These are phyloP conservation scores for Pseudozyma pruni DNA, from an alignment of 1,284 basidiomycete species.

Conservation along the genomic window DNA sequence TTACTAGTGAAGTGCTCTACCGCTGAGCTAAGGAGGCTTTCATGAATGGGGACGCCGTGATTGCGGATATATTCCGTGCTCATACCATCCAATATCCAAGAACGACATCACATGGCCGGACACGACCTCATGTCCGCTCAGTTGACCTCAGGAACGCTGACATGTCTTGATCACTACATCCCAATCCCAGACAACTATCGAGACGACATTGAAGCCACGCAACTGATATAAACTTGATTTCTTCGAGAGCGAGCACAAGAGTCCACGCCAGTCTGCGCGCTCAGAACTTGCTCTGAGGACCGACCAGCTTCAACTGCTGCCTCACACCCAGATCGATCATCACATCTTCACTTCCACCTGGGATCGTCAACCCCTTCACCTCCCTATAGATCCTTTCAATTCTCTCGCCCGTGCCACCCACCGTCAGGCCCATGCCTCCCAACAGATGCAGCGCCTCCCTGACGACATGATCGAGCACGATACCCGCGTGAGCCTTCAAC, in stretches of 20 bases:
- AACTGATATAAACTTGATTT: too few relatives aligned
- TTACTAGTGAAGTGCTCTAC: constrained; percentile 58
- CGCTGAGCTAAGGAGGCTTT: constrained; percentile 54
- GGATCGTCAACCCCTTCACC: constrained; percentile 50
- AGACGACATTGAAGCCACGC: too few relatives aligned
- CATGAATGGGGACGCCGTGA: too few relatives aligned
- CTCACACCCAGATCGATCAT: constrained; percentile 57
- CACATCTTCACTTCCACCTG: constrained; percentile 57
- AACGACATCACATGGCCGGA: too few relatives aligned
- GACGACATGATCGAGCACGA: constrained; percentile 53
- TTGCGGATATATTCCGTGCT: too few relatives aligned
- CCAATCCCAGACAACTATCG: too few relatives aligned
- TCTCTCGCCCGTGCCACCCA: constrained; percentile 55
- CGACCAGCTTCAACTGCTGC: constrained; percentile 56
- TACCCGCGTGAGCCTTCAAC: constrained; percentile 61
- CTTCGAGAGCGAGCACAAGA: too few relatives aligned
- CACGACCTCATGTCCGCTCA: too few relatives aligned
- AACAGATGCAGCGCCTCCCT: constrained; percentile 52
- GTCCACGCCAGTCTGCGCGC: too few relatives aligned
- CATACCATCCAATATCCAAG: too few relatives aligned
- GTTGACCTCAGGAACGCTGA: too few relatives aligned
- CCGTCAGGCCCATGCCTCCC: constrained; percentile 59
- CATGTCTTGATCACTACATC: too few relatives aligned
- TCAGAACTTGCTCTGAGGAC: constrained; percentile 42
- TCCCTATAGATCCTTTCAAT: constrained; percentile 60